Evolutionary conservation across 306 rosid genomes (phyloP), one percentile per base, ranked within the genome.

Genomic region (Glycyrrhiza uralensis): DNA sequence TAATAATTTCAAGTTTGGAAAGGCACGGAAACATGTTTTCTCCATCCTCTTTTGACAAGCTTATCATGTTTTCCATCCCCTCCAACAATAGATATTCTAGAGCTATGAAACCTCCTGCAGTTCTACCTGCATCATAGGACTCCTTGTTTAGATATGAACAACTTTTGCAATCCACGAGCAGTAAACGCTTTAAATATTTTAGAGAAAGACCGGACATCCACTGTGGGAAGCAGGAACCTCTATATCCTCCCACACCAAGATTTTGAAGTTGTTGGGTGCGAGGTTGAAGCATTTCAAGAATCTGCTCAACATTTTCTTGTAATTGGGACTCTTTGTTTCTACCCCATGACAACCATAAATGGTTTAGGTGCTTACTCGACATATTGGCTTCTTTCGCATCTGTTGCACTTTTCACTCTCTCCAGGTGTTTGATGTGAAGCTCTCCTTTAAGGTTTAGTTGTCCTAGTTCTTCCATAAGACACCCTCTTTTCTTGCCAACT

Each of bases 251-350:
- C 15, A 69, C 4, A 0, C 0, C 1, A 26, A 76, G 38, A 15
- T 1, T 23, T 9, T 46, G 10, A 23, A 57, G 69, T 3, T 35
- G 45, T 1, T 55, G 66, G 18, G 5, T 4, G 24, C 24, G 2
- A 6, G 81, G 81, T 23, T 55, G 38, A 58, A 76, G 79, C 9
- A 26, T 42, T 35, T 74, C 44, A 1, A 74, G 33, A 54, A 74
- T 24, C 1, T 49, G 14, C 55, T 61, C 72, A 1, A 8, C 71
- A 10, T 14, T 36, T 38, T 62, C 42, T 8, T 26, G 55, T 15
- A 4, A 4, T 2, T 15, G 6, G 5, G 52, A 35, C 42, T 49
- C 64, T 23, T 49, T 32, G 2, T 5, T 17, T 26, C 2, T n/a
- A 2, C 12, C 41, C 79, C 79, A 74, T 22, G 72, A 74, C 50